Percentiles rank a stretch among this genome's conserved stretches.
phyloP scores from a whole-genome alignment of 2,329 filamentous ascomycete genomes.

The Trichoderma endophyticum region DNA sequence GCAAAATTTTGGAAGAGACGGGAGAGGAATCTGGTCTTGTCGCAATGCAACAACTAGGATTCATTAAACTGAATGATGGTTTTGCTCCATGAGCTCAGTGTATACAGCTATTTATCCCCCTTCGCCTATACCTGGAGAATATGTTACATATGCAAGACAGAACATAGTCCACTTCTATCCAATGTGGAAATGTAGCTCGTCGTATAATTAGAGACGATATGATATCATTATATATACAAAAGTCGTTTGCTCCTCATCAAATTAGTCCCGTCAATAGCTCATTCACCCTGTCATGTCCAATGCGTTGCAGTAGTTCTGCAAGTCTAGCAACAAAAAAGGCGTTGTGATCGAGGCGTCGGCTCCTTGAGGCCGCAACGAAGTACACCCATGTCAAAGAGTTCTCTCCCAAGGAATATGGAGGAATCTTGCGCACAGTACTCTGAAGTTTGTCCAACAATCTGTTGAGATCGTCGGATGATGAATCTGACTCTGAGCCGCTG shows the following conservation, averaged over 20 bases:
- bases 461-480: neutral
- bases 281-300: conserved; percentile 3
- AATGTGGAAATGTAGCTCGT: neutral
- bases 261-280: neutral
- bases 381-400: conserved; percentile 8
- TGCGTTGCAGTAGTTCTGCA: neutral
- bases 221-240: neutral
- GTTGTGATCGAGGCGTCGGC: neutral
- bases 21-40: conserved; percentile 10
- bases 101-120: neutral
- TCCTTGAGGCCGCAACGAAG: neutral
- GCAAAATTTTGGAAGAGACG: conserved; percentile 22
- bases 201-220: neutral
- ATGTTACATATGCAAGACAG: neutral
- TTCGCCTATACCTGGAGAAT: neutral
- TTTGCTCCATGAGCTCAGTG: neutral
- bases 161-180: neutral
- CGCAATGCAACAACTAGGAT: conserved; percentile 9
- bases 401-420: neutral
- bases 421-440: neutral
- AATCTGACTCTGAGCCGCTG: neutral
- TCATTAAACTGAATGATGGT: conserved; percentile 5
- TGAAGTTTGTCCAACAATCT: neutral
- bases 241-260: neutral
- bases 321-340: neutral